Percentiles rank a stretch among this genome's conserved stretches.
phyloP scores from a whole-genome alignment of 2,329 filamentous ascomycete genomes.

The Cladosporium halotolerans region DNA sequence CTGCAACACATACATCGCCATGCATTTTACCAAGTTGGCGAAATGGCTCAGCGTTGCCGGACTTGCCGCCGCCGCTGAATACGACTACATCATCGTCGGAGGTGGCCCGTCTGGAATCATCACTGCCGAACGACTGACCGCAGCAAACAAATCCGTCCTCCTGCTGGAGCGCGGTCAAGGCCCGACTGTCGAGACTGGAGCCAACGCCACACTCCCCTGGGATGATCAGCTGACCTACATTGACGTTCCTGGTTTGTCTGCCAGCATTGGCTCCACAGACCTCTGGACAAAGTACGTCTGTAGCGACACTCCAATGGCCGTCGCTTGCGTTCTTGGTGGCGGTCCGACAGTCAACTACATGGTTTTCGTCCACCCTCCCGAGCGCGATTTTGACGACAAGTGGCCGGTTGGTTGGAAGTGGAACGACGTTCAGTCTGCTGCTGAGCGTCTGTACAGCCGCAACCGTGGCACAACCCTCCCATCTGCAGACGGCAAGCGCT shows the following conservation, averaged over 20 bases:
- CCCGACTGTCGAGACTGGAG: slow-evolving; percentile 59
- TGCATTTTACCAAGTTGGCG: slow-evolving; percentile 1
- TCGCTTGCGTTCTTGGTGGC: slow-evolving; percentile 64
- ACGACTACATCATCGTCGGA: slow-evolving; percentile 59
- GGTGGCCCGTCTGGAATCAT: slow-evolving; percentile 57
- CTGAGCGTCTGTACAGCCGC: slow-evolving; percentile 57
- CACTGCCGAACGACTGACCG: slow-evolving; percentile 54
- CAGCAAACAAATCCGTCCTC: slow-evolving; percentile 58
- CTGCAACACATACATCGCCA: not conserved
- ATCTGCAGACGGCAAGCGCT: slow-evolving; percentile 59
- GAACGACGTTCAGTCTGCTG: slow-evolving; percentile 53
- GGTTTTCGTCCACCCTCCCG: slow-evolving; percentile 63
- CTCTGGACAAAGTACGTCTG: slow-evolving; percentile 49
- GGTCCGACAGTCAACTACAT: slow-evolving; percentile 58
- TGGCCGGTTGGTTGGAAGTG: slow-evolving; percentile 68
- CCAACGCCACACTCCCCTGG: slow-evolving; percentile 56
- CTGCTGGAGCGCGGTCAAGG: slow-evolving; percentile 46
- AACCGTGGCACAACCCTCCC: slow-evolving; percentile 64
- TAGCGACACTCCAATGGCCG: slow-evolving; percentile 63
- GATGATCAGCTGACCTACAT: slow-evolving; percentile 61
- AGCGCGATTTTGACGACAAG: slow-evolving; percentile 63
- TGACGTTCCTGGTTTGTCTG: slow-evolving; percentile 58
- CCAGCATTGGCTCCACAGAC: not conserved
- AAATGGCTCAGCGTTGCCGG: slow-evolving; percentile 5
- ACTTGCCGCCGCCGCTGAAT: slow-evolving; percentile 3